These are phyloP conservation scores for Leccinum aurantiacum DNA, from an alignment of 768 basidiomycete species.

Conservation along the genomic window DNA sequence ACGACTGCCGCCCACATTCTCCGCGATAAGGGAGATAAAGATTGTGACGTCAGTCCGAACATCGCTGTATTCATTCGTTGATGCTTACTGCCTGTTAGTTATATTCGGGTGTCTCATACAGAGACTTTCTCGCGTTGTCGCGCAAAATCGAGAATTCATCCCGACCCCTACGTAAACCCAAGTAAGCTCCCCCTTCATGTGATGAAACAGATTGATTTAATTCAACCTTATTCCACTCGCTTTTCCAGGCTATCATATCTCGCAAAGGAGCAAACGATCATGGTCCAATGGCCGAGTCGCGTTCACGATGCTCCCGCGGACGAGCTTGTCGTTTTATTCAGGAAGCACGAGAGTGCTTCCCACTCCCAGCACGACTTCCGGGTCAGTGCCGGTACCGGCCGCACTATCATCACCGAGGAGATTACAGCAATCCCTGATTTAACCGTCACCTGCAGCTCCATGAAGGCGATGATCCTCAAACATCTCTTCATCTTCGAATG, in stretches of 20 bases:
- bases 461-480: neutral
- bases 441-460: neutral
- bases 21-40: neutral
- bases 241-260: neutral
- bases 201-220: neutral
- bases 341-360: neutral
- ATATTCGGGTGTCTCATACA: neutral
- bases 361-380: neutral
- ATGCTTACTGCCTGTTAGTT: neutral
- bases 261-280: neutral
- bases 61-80: no score
- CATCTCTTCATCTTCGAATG: neutral
- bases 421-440: neutral
- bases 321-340: neutral
- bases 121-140: neutral
- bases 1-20: no score
- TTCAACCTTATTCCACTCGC: neutral
- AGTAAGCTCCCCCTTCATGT: neutral
- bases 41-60: neutral
- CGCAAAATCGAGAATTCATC: neutral
- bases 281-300: neutral
- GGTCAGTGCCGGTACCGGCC: neutral
- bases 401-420: neutral
- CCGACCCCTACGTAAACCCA: neutral
- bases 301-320: neutral